Conservation (phyloP, 2,329 filamentous ascomycete species). For the Paracorniculantispora psalliotae region DNA sequence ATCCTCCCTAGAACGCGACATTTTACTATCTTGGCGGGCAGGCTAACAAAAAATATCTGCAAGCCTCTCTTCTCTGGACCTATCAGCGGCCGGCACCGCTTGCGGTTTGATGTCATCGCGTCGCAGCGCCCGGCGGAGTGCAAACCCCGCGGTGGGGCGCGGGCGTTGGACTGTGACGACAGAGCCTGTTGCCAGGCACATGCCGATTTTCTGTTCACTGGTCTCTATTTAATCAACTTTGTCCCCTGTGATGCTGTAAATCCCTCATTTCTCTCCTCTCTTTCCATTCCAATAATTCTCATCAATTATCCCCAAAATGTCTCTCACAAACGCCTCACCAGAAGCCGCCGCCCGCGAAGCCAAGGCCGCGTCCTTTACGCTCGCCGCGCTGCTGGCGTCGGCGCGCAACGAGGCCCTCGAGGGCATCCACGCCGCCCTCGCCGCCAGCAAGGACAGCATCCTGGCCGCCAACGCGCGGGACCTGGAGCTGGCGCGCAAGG, state of each 20-base stretch:
- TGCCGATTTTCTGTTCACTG: not conserved
- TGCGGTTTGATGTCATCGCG: conserved; percentile 10
- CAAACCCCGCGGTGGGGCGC: conserved; percentile 9
- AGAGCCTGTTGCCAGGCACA: not conserved
- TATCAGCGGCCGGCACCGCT: not conserved
- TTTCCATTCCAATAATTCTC: not conserved
- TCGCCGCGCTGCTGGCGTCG: conserved; percentile 71
- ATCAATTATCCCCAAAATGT: conserved; percentile 54
- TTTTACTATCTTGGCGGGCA: no score
- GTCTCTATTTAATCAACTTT: not conserved
- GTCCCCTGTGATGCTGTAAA: not conserved
- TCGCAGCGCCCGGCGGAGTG: conserved; percentile 3
- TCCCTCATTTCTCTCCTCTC: not conserved
- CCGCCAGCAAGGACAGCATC: conserved; percentile 65
- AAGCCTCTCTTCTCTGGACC: not conserved
- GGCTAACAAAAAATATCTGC: conserved; percentile 4
- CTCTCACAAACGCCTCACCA: conserved; percentile 79
- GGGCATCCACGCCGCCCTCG: conserved; percentile 73
- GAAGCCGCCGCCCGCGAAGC: conserved; percentile 72
- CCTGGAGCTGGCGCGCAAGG: conserved; percentile 66
- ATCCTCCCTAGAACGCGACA: no score
- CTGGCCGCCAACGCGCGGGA: conserved; percentile 83
- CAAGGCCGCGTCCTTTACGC: conserved; percentile 72
- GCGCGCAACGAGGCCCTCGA: conserved; percentile 82
- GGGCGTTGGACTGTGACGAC: not conserved